Evolutionary conservation across 257 asterid genomes (phyloP), one percentile per base, ranked within the genome.

Genomic region (Forsythia viridissima): DNA sequence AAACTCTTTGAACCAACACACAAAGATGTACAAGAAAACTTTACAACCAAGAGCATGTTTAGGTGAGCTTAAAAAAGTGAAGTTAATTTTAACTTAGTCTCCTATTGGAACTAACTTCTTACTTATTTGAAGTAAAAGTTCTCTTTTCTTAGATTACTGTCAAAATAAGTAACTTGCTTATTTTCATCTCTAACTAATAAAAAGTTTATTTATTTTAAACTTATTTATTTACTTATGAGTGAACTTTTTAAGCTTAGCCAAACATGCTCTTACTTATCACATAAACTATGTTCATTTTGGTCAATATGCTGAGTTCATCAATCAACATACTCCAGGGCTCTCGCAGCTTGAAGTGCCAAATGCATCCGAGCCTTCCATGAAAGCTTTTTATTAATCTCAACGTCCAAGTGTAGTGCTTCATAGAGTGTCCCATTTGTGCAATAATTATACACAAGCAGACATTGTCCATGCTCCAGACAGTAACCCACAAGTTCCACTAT

Each of bases 301-400:
- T 73, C 51, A 20, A 24, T 30, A 30, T 11, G 39, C 38, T 3
- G n/a, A 63, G 72, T 72, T 67, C 24, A 7, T 52, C 51, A 37
- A 37, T 61, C 55, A 21, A 89, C 98, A 74, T 89, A 95, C 99
- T 92, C 97, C 21, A 95, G 82, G 80, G 97, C 94, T 84, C 86
- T 84, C 69, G 99, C 98, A 81, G 98, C 97, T 88, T 95, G 93
- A 89, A 93, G 97, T 0, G 97, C 97, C 87, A 93, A 68, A 40
- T 82, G 84, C 81, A 92, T 84, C 82, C 99, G 97, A 74, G 87
- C 85, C 71, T 86, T 93, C 99, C 99, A 95, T 1, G 98, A 86
- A 74, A 95, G 94, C 83, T 85, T 89, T 81, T 84, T 82, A 74
- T 89, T 92, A 72, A 88, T 86, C 74, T 89, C 92, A 41, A 85